Conservation (phyloP, 1,284 basidiomycete species). For the Inonotus obliquus region DNA sequence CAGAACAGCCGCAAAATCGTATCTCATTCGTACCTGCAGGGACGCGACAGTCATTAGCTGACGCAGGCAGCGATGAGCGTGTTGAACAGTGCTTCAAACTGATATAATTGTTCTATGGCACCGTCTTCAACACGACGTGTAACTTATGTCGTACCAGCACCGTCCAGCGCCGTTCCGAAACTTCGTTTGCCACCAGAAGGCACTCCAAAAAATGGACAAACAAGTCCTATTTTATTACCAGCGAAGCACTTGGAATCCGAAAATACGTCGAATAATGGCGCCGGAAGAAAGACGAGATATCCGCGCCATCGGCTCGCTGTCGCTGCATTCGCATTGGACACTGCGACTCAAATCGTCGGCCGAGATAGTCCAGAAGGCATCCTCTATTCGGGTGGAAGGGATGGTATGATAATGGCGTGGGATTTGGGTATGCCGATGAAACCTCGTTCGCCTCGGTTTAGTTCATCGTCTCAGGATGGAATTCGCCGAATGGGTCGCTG, state of each 20-base stretch:
- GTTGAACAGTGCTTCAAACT: background rate
- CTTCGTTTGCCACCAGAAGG: conserved; percentile 70
- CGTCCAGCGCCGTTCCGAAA: conserved; percentile 49
- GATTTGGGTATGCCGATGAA: conserved; percentile 75
- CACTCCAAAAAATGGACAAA: conserved; percentile 54
- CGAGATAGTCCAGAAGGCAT: conserved; percentile 76
- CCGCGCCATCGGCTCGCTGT: conserved; percentile 87
- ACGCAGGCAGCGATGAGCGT: background rate
- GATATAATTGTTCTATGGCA: conserved; percentile 2
- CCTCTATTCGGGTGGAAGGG: conserved; percentile 88
- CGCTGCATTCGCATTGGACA: conserved; percentile 81
- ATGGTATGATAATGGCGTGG: conserved; percentile 91
- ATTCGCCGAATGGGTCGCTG: conserved; percentile 43
- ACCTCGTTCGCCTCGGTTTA: conserved; percentile 24
- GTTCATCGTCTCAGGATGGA: conserved; percentile 3
- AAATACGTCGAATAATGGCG: conserved; percentile 22
- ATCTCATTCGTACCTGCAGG: background rate
- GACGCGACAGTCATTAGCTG: background rate
- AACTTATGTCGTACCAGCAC: conserved; percentile 80
- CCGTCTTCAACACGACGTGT: conserved; percentile 37
- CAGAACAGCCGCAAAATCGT: background rate
- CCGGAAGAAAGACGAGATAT: conserved; percentile 34
- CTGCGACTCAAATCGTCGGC: conserved; percentile 69
- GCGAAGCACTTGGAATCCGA: conserved; percentile 8
- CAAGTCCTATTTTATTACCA: conserved; percentile 61